Conservation (phyloP, 495 filamentous ascomycete species). For the Hyaloscypha bicolor region DNA sequence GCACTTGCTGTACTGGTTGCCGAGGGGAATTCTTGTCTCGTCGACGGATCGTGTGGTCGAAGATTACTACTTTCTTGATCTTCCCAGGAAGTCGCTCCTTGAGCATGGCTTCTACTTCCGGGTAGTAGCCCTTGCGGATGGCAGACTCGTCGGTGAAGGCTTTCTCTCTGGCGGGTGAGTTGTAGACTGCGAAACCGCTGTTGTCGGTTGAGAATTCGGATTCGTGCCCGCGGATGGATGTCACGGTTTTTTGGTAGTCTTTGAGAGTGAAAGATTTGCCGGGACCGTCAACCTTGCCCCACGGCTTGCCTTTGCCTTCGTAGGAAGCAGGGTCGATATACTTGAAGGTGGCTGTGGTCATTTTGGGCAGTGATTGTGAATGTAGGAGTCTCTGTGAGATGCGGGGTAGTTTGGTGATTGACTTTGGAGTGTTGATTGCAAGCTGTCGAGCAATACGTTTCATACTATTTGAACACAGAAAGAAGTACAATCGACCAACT, state of each 20-base stretch:
- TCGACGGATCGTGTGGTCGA: constrained; percentile 16
- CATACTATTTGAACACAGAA: not conserved
- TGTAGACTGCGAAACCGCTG: constrained; percentile 12
- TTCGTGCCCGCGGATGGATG: constrained; percentile 10
- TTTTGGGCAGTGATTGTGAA: not conserved
- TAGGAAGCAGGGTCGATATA: constrained; percentile 16
- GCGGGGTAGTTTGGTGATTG: not conserved
- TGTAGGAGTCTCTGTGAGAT: not conserved
- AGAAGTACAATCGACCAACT: not conserved
- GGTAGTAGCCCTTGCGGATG: constrained; percentile 10
- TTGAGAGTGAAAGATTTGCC: constrained; percentile 8
- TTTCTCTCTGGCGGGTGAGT: constrained; percentile 1
- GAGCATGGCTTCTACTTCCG: constrained; percentile 15
- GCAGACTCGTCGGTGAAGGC: constrained; percentile 3
- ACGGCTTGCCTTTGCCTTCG: constrained; percentile 15
- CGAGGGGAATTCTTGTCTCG: constrained; percentile 7
- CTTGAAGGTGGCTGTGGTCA: constrained; percentile 1
- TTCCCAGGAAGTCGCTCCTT: constrained; percentile 9
- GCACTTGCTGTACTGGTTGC: constrained; percentile 15
- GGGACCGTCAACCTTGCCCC: constrained; percentile 15
- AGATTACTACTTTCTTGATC: constrained; percentile 18
- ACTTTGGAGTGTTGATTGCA: not conserved
- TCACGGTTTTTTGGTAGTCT: constrained; percentile 12
- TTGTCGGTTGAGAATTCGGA: constrained; percentile 10
- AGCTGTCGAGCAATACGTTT: not conserved